Base-by-base conservation (phyloP, 176 grass and related monocot genomes). In the Elymus sibiricus region DNA sequence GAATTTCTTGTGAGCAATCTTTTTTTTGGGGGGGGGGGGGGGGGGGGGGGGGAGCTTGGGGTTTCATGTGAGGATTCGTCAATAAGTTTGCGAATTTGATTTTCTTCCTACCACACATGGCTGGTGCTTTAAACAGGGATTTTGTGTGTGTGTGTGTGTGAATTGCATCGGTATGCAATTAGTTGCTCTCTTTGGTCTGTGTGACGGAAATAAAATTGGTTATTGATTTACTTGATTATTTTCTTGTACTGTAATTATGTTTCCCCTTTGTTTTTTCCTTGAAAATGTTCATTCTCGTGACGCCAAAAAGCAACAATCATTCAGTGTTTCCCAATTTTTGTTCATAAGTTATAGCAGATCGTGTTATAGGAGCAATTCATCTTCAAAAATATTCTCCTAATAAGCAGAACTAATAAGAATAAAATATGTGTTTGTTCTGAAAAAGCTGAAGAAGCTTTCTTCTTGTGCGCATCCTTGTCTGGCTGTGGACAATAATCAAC, bases 391-490 rank as follows among this genome's bases (percentile, higher is more conserved):
- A 13, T 61, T 47, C 2, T 58, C 16, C 31, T 74, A 74, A 39
- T 55, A 38, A 75, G 25, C 42, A 43, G 79, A 80, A 65, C 12
- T 8, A 75, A 32, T 8, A 75, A 17, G 37, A 25, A 59, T 56
- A 21, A 56, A 56, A 59, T 1, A 8, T 71, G 37, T 40, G 51
- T 61, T 61, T 61, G 32, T 62, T 88, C 21, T 79, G 51, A 79
- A 78, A 88, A 88, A 84, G 53, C 65, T 64, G 39, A 25, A 78
- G 40, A 72, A 78, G 22, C 35, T 85, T 85, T 61, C 26, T 65
- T 80, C 60, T 44, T 69, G 61, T 77, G 60, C 12, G 14, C 44
- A 7, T 76, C 25, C 25, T 43, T 77, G 79, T 77, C 55, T 26
- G 21, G 46, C 21, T 80, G 13, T 37, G 44, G 53, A 68, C 74